A percentile compares a stretch with the other conserved stretches of the same genome.
Conservation (phyloP, 78 protist genomes). For the Pelomyxa schiedti region DNA sequence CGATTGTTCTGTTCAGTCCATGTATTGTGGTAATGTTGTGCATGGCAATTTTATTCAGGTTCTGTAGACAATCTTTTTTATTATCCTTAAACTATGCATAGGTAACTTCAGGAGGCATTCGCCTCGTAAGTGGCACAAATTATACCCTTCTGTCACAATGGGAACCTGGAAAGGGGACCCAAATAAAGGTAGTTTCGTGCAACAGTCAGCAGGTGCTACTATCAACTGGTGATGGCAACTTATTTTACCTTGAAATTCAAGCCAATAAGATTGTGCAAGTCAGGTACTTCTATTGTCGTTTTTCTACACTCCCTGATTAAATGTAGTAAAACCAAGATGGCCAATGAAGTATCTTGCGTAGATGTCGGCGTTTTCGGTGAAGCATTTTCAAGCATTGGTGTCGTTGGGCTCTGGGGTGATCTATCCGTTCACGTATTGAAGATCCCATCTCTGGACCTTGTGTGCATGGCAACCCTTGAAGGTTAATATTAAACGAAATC, state of each 20-base stretch:
- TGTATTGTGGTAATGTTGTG: constrained; percentile 52
- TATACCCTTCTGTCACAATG: no score
- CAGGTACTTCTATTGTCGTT: no score
- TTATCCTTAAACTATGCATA: no score
- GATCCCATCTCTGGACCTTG: constrained; percentile 43
- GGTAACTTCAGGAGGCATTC: no score
- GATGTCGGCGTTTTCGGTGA: constrained; percentile 31
- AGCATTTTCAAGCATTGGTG: not conserved
- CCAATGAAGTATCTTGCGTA: constrained; percentile 64
- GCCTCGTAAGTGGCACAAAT: no score
- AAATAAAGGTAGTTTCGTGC: constrained; percentile 30
- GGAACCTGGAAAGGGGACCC: no score
- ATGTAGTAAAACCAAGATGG: constrained; percentile 11
- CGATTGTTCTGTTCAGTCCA: constrained; percentile 25
- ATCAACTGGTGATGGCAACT: constrained; percentile 19
- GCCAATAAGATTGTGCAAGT: not conserved
- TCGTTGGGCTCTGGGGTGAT: constrained; percentile 75
- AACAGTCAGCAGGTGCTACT: constrained; percentile 35
- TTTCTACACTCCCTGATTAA: no score
- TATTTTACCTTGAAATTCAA: constrained; percentile 24
- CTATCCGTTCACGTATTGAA: constrained; percentile 35
- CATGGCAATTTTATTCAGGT: no score
- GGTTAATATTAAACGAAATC: no score
- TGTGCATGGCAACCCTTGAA: constrained; percentile 30
- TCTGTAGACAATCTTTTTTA: no score